Conservation (phyloP, 2,329 filamentous ascomycete species). For the Aspergillus bombycis region DNA sequence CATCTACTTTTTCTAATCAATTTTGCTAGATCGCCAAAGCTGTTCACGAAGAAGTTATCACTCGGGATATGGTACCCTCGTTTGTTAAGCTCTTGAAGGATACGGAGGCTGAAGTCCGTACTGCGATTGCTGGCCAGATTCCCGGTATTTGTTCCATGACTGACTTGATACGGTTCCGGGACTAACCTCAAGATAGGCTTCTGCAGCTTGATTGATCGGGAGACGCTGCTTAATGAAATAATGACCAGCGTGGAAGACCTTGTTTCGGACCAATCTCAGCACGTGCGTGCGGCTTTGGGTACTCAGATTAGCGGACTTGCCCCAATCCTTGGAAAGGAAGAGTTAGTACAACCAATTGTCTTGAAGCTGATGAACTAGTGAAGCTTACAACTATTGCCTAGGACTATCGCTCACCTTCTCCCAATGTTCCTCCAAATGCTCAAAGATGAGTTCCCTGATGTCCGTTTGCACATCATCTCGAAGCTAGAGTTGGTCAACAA, state of each 20-base stretch:
- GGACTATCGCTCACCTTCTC: constrained; percentile 92
- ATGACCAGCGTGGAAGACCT: constrained; percentile 96
- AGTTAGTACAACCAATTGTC: constrained; percentile 60
- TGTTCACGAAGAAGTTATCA: constrained; percentile 94
- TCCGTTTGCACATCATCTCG: constrained; percentile 98
- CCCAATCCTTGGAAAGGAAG: constrained; percentile 95
- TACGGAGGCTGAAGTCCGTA: constrained; percentile 95
- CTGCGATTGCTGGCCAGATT: constrained; percentile 95
- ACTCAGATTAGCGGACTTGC: constrained; percentile 97
- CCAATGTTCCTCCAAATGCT: constrained; percentile 99
- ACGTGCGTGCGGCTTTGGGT: constrained; percentile 91
- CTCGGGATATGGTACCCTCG: constrained; percentile 88
- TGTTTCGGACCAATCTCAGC: constrained; percentile 93
- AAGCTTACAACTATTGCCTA: constrained; percentile 40
- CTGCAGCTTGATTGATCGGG: constrained; percentile 84
- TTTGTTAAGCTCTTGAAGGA: constrained; percentile 98
- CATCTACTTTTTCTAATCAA: constrained; percentile 19
- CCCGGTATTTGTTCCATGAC: constrained; percentile 59
- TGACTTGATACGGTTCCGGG: not conserved
- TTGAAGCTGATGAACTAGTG: too few relatives aligned
- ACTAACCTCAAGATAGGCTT: constrained; percentile 65
- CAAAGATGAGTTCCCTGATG: constrained; percentile 98
- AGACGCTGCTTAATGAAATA: constrained; percentile 88
- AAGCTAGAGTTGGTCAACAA: constrained; percentile 98
- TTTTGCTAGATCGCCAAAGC: constrained; percentile 84